Conservation (phyloP, 768 basidiomycete genomes). For the Tulasnella sp. region DNA sequence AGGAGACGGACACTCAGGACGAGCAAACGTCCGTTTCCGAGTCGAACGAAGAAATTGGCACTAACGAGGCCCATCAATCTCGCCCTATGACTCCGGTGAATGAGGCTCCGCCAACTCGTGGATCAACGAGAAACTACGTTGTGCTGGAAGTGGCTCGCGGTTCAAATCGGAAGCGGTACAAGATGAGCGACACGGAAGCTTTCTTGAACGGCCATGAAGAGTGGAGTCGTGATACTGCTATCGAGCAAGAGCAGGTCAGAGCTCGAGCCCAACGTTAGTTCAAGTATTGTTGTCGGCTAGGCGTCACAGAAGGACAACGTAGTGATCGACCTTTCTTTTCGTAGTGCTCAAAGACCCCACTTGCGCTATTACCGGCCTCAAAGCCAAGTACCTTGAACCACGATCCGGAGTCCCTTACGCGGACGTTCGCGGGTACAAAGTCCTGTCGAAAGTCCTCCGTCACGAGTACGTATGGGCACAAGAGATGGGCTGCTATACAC, state of each 20-base stretch:
- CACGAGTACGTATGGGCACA: constrained; percentile 60
- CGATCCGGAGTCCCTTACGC: constrained; percentile 71
- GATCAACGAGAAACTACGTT: constrained; percentile 57
- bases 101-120: neutral
- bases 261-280: neutral
- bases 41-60: neutral
- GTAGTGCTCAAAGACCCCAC: neutral
- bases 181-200: neutral
- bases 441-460: constrained; percentile 46
- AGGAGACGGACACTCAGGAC: too few relatives aligned
- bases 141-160: constrained; percentile 40
- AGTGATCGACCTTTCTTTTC: neutral
- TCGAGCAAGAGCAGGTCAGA: constrained; percentile 16
- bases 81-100: constrained; percentile 14
- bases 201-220: constrained; percentile 68
- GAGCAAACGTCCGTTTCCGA: too few relatives aligned
- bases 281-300: neutral
- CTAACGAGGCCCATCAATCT: neutral
- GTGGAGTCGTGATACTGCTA: constrained; percentile 30
- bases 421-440: constrained; percentile 49
- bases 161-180: neutral
- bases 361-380: constrained; percentile 64
- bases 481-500: constrained; percentile 20
- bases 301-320: neutral
- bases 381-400: constrained; percentile 72